Evolutionary conservation across 225 moss, liverwort and hornwort species (phyloP).

Genomic region (Thuidium tamariscinum): DNA sequence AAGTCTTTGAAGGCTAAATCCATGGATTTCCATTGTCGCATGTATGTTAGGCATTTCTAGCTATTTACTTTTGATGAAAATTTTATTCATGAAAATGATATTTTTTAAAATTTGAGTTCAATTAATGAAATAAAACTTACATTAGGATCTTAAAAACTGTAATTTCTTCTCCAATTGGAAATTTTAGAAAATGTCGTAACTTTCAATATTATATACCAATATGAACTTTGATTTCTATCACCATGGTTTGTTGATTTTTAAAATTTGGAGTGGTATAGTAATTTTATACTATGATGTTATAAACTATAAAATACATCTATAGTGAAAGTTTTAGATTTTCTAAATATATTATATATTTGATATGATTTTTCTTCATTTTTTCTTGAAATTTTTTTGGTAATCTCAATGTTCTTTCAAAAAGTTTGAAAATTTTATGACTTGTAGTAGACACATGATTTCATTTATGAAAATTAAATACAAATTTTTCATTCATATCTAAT

Average conservation of each 20-base stretch:
- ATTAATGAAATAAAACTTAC: rapidly evolving
- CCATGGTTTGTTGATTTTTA: not conserved
- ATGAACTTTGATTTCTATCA: not conserved
- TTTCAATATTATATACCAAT: not conserved
- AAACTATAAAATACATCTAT: not conserved
- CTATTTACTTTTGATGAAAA: not conserved
- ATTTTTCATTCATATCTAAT: not conserved
- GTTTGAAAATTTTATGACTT: not conserved
- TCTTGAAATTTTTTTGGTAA: not conserved
- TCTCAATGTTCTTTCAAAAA: not conserved
- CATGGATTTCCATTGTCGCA: not conserved
- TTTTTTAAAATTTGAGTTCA: not conserved
- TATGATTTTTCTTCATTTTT: not conserved
- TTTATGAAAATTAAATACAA: not conserved
- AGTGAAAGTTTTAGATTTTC: not conserved
- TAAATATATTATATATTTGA: too few species aligned
- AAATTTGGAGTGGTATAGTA: rapidly evolving
- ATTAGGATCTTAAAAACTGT: too few species aligned
- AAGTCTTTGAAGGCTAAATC: not conserved
- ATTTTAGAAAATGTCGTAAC: rapidly evolving
- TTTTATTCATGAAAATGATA: not conserved
- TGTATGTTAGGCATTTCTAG: not conserved
- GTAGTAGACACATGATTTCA: not conserved
- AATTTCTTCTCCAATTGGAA: not conserved
- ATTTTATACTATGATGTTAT: not conserved